Base-by-base conservation (phyloP, 495 filamentous ascomycete species). In the Tetracladium setigerum region DNA sequence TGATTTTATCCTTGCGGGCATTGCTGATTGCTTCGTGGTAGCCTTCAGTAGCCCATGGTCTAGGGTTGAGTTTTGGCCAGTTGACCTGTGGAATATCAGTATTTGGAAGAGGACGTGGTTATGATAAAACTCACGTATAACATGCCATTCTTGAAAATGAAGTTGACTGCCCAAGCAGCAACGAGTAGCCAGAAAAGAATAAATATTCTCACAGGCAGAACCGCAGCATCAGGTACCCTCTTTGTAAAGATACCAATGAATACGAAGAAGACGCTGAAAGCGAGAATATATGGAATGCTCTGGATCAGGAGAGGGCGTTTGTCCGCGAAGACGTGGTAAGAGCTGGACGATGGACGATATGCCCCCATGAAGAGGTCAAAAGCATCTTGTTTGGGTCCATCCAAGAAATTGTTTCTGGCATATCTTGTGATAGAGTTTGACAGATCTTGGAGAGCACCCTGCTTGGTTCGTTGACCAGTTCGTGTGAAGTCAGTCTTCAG, bases 401-500 rank as follows among this genome's bases (percentile, higher is more conserved):
- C 92, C 41, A 79, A 62, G 65, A 96, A 96, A 62, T 97, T 96
- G 62, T 97, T 97, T 38, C 72, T 73, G 27, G 89, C 71, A 67
- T 95, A 98, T 47, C 92, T 76, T 4, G 82, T 89, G 35, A 86
- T 70, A 2, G 88, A 91, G 42, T 95, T 89, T 45, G 76, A 83
- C 30, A 84, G 62, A 64, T 98, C 92, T 58, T 87, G 85, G 22
- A 94, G 54, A 47, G 82, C 82, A 35, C 92, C 92, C 2, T 76
- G 81, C 30, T 77, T 86, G 10, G 91, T 97, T 14, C 92, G 80
- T 57, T 86, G 77, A 39, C 94, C 94, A 9, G 83, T 86, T 10
- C 92, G 81, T 3, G 92, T 98, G 49, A 95, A 86, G 61, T 97
- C 92, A 1, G 92, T 97, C 68, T 97, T 97, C 66, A 96, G 71